Conservation (phyloP, 2,329 filamentous ascomycete species). For the Cladosporium halotolerans region DNA sequence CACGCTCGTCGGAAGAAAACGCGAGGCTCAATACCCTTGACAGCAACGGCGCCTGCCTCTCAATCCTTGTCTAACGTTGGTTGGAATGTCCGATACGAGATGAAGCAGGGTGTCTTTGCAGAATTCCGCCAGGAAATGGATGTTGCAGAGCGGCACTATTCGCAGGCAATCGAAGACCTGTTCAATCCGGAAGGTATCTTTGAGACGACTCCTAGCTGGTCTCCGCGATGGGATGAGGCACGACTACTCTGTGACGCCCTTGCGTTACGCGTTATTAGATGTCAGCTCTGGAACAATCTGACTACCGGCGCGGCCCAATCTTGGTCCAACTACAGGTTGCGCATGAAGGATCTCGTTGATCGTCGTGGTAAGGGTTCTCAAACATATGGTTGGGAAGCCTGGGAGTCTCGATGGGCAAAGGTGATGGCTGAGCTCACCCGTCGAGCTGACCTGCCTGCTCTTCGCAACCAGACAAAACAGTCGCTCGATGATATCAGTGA, state of each 20-base stretch:
- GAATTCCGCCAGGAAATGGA: constrained; percentile 94
- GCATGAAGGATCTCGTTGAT: constrained; percentile 71
- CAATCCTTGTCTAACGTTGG: constrained; percentile 77
- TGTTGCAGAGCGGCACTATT: constrained; percentile 75
- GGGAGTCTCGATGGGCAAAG: constrained; percentile 70
- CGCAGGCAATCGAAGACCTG: constrained; percentile 77
- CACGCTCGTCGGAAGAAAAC: constrained; percentile 84
- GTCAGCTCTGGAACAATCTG: constrained; percentile 72
- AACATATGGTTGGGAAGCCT: constrained; percentile 91
- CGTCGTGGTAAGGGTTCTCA: constrained; percentile 75
- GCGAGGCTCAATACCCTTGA: constrained; percentile 69
- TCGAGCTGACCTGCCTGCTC: constrained; percentile 44
- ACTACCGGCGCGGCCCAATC: constrained; percentile 72
- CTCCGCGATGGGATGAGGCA: constrained; percentile 85
- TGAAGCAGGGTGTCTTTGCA: constrained; percentile 84
- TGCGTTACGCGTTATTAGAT: constrained; percentile 73
- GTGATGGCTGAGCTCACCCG: constrained; percentile 56
- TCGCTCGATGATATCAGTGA: constrained; percentile 15
- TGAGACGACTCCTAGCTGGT: constrained; percentile 85
- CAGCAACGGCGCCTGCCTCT: constrained; percentile 63
- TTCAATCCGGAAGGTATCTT: constrained; percentile 73
- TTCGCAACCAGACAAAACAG: constrained; percentile 21
- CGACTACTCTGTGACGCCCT: constrained; percentile 77
- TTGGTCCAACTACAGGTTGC: constrained; percentile 72
- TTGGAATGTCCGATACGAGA: constrained; percentile 92